Evolutionary conservation across 2,329 filamentous ascomycete genomes (phyloP).

Genomic region (Leptographium lundbergii): DNA sequence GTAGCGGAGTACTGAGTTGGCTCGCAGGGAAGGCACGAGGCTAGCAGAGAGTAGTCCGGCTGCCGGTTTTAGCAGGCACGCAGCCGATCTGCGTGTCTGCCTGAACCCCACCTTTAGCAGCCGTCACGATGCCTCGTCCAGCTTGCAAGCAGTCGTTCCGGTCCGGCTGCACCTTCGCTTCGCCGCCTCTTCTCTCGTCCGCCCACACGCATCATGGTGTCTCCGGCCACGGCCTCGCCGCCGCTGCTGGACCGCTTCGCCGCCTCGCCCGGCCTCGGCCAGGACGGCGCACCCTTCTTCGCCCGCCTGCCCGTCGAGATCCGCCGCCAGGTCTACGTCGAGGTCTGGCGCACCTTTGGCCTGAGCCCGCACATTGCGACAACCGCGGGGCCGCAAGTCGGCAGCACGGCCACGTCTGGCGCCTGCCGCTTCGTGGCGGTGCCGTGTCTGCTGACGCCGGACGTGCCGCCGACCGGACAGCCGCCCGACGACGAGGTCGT

Average conservation of each 20-base stretch:
- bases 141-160: not conserved
- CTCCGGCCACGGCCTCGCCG: not conserved
- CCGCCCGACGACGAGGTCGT: not conserved
- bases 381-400: not conserved
- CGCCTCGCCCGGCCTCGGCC: conserved; percentile 22
- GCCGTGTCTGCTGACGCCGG: not conserved
- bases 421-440: not conserved
- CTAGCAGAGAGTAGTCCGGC: not conserved
- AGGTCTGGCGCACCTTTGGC: conserved; percentile 15
- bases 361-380: conserved; percentile 13
- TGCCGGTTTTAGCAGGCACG: not conserved
- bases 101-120: not conserved
- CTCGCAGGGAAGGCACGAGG: not conserved
- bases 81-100: not conserved
- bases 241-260: not conserved
- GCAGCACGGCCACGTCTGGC: not conserved
- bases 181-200: not conserved
- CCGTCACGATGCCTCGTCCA: not conserved
- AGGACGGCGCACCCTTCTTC: conserved; percentile 24
- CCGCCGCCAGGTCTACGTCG: conserved; percentile 19
- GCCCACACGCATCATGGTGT: not conserved
- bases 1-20: no score
- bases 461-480: not conserved
- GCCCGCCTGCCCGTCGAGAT: conserved; percentile 17
- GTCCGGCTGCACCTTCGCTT: not conserved